phyloP scores from a whole-genome alignment of 2,329 filamentous ascomycete genomes.

The Gnomoniopsis sp. region DNA sequence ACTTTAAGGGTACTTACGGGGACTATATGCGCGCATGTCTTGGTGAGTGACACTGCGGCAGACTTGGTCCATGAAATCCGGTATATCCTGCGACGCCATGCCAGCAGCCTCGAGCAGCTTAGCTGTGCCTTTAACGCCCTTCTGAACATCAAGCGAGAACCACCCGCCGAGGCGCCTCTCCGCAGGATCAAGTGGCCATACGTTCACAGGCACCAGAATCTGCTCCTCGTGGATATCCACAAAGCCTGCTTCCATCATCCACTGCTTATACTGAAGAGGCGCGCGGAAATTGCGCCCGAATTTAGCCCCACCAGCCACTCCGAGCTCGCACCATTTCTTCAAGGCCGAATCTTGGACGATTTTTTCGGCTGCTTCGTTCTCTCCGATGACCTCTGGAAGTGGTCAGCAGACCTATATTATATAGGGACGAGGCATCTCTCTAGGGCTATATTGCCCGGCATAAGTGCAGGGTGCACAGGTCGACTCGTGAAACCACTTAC shows the following conservation, averaged over 20 bases:
- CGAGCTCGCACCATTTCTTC: not conserved
- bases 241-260: constrained; percentile 28
- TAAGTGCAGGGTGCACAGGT: not conserved
- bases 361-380: not conserved
- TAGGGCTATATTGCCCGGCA: not conserved
- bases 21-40: not conserved
- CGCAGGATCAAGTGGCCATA: not conserved
- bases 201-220: not conserved
- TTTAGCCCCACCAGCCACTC: not conserved
- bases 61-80: not conserved
- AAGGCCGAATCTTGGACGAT: not conserved
- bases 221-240: constrained; percentile 24
- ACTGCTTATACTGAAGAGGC: constrained; percentile 22
- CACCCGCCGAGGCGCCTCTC: not conserved
- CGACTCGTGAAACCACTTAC: not conserved
- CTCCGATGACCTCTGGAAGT: not conserved
- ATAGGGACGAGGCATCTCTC: not conserved
- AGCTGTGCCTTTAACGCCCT: not conserved
- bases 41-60: not conserved
- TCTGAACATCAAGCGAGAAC: not conserved
- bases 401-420: not conserved
- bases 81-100: not conserved
- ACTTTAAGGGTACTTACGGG: not conserved
- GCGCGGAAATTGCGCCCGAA: constrained; percentile 20
- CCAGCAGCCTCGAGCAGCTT: constrained; percentile 7